Evolutionary conservation across 192 early-diverging fungal species (phyloP).

Genomic region (Backusella macrospora): DNA sequence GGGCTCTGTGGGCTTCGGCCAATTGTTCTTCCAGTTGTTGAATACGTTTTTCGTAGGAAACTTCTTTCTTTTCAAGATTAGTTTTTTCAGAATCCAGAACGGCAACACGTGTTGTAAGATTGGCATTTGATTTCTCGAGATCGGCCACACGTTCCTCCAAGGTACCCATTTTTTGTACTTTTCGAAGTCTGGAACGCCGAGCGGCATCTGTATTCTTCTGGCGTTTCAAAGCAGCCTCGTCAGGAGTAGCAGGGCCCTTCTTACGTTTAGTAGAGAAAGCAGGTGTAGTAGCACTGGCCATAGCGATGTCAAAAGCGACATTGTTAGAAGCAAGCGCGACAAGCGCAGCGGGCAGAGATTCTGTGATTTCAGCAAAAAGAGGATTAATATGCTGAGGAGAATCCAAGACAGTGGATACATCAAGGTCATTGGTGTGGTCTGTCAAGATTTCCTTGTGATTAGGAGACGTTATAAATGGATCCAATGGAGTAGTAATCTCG

Average conservation of each 20-base stretch:
- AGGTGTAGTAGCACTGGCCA: constrained; percentile 7
- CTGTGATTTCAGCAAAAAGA: constrained; percentile 20
- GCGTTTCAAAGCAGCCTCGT: constrained; percentile 58
- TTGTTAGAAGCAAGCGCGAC: constrained; percentile 14
- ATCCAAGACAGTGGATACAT: constrained; percentile 29
- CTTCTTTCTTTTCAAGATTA: constrained; percentile 47
- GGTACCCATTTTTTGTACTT: constrained; percentile 78
- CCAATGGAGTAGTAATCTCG: constrained; percentile 40
- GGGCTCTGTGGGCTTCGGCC: constrained; percentile 52
- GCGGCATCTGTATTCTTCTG: constrained; percentile 93
- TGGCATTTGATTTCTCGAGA: constrained; percentile 79
- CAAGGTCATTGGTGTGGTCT: constrained; percentile 19
- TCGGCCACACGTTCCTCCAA: constrained; percentile 82
- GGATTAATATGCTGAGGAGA: constrained; percentile 19
- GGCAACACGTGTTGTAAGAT: constrained; percentile 48
- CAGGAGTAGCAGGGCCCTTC: constrained; percentile 38
- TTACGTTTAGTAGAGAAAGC: constrained; percentile 12
- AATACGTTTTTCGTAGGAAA: constrained; percentile 50
- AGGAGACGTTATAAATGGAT: constrained; percentile 35
- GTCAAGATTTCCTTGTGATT: constrained; percentile 14
- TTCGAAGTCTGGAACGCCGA: constrained; percentile 86
- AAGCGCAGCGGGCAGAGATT: constrained; percentile 15
- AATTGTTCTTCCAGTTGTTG: constrained; percentile 52
- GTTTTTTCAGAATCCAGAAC: constrained; percentile 56
- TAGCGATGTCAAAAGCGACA: neutral